phyloP scores from a whole-genome alignment of 495 filamentous ascomycete genomes.

The Lepidopterella palustris region DNA sequence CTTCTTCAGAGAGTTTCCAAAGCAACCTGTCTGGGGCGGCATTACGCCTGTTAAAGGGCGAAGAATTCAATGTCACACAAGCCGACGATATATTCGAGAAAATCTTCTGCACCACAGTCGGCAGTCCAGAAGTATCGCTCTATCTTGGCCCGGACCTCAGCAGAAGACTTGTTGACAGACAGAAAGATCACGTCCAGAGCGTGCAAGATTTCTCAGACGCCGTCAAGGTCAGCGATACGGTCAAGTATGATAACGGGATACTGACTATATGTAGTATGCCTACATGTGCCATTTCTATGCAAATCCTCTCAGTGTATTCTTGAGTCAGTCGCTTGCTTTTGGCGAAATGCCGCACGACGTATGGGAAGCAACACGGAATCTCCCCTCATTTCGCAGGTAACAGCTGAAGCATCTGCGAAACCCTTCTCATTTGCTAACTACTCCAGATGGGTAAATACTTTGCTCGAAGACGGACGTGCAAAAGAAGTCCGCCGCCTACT shows the following conservation, averaged over 20 bases:
- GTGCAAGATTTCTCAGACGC: constrained; percentile 73
- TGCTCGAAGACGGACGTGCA: constrained; percentile 25
- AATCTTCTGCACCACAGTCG: constrained; percentile 65
- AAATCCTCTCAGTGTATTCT: constrained; percentile 72
- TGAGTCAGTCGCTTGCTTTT: constrained; percentile 29
- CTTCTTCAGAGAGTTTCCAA: constrained; percentile 84
- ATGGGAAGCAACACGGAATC: constrained; percentile 66
- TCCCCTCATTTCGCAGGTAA: constrained; percentile 71
- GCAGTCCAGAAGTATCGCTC: constrained; percentile 47
- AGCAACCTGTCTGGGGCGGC: constrained; percentile 71
- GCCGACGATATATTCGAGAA: constrained; percentile 68
- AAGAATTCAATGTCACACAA: constrained; percentile 77
- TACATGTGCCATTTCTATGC: constrained; percentile 97
- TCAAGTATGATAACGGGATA: neutral
- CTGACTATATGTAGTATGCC: constrained; percentile 55
- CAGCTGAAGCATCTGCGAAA: constrained; percentile 14
- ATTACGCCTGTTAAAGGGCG: constrained; percentile 62
- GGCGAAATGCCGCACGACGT: constrained; percentile 50
- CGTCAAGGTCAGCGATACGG: constrained; percentile 56
- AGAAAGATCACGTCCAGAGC: constrained; percentile 79
- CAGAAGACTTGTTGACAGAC: constrained; percentile 61
- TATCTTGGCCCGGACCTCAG: constrained; percentile 64
- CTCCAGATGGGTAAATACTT: constrained; percentile 41
- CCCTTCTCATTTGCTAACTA: constrained; percentile 41
- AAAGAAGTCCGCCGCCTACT: constrained; percentile 20